Percentiles rank a stretch among this genome's conserved stretches.
Evolutionary conservation across 129 eudicot genomes (phyloP).

Genomic region (Sambucus nigra): DNA sequence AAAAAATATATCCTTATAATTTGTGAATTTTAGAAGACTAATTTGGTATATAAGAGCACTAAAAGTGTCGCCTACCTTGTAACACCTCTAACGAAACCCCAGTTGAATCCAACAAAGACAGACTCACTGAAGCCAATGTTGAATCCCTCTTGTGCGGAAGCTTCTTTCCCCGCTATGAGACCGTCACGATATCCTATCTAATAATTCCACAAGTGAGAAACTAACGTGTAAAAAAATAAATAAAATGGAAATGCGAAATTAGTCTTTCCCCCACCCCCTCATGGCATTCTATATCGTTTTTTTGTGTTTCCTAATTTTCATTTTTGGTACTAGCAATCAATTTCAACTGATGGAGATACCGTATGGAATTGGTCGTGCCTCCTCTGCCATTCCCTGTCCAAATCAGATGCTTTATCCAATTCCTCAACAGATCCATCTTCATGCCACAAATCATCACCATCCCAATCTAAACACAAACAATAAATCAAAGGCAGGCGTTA

Average conservation of each 20-base stretch:
- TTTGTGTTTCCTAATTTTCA: not conserved
- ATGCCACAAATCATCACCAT: conserved; percentile 34
- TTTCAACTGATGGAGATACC: conserved; percentile 26
- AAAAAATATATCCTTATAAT: no score
- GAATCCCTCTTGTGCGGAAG: conserved; percentile 74
- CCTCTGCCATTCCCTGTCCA: conserved; percentile 73
- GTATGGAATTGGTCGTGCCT: conserved; percentile 61
- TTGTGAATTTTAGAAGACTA: no score
- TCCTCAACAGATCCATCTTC: conserved; percentile 44
- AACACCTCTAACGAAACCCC: conserved; percentile 75
- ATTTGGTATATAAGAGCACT: not conserved
- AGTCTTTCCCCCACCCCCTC: not conserved
- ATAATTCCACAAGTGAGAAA: no score
- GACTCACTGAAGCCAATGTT: conserved; percentile 61
- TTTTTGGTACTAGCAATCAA: not conserved
- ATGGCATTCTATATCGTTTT: no score
- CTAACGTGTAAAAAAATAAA: no score
- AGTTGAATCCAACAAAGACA: conserved; percentile 46
- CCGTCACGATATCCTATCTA: conserved; percentile 83
- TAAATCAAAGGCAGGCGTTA: not conserved
- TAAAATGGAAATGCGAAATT: not conserved
- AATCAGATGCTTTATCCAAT: conserved; percentile 29
- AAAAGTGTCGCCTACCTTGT: conserved; percentile 42
- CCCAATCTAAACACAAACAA: conserved; percentile 26
- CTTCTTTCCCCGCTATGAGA: conserved; percentile 68